These are phyloP conservation scores for Sclerotinia glacialis DNA, from an alignment of 2,329 filamentous ascomycete genomes.

Conservation along the genomic window DNA sequence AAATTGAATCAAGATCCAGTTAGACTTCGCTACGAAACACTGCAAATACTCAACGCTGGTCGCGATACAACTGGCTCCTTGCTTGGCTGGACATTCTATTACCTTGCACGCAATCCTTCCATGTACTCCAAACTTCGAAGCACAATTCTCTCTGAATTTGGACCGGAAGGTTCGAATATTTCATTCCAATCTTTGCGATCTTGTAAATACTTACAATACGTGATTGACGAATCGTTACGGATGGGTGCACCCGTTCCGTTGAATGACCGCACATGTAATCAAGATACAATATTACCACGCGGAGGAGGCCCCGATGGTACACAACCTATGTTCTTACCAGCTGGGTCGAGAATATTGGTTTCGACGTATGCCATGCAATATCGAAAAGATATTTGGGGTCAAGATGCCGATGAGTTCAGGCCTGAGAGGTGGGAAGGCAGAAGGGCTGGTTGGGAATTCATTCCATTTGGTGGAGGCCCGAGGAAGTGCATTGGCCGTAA, in stretches of 20 bases:
- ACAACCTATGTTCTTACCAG: slow-evolving; percentile 37
- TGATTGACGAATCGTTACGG: slow-evolving; percentile 44
- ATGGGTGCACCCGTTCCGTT: slow-evolving; percentile 48
- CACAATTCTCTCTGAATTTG: slow-evolving; percentile 41
- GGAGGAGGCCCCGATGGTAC: slow-evolving; percentile 41
- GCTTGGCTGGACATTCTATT: slow-evolving; percentile 36
- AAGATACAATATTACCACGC: slow-evolving; percentile 43
- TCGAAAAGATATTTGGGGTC: slow-evolving; percentile 59
- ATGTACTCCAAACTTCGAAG: slow-evolving; percentile 41
- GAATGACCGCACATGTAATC: slow-evolving; percentile 49
- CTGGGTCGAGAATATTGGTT: slow-evolving; percentile 31
- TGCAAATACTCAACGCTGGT: slow-evolving; percentile 26
- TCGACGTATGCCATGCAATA: slow-evolving; percentile 38
- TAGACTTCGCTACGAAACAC: slow-evolving; percentile 29
- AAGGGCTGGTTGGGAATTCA: slow-evolving; percentile 68
- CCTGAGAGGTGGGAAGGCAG: slow-evolving; percentile 42
- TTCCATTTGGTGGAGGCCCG: slow-evolving; percentile 70
- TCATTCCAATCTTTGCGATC: slow-evolving; percentile 25
- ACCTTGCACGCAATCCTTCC: slow-evolving; percentile 23
- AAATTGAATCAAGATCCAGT: slow-evolving; percentile 26
- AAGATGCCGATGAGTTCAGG: slow-evolving; percentile 46
- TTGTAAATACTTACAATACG: slow-evolving; percentile 30
- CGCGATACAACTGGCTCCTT: slow-evolving; percentile 27
- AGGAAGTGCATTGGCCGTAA: slow-evolving; percentile 64
- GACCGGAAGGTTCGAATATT: slow-evolving; percentile 20